phyloP scores from a whole-genome alignment of 495 filamentous ascomycete species.

The Aspergillus avenaceus region DNA sequence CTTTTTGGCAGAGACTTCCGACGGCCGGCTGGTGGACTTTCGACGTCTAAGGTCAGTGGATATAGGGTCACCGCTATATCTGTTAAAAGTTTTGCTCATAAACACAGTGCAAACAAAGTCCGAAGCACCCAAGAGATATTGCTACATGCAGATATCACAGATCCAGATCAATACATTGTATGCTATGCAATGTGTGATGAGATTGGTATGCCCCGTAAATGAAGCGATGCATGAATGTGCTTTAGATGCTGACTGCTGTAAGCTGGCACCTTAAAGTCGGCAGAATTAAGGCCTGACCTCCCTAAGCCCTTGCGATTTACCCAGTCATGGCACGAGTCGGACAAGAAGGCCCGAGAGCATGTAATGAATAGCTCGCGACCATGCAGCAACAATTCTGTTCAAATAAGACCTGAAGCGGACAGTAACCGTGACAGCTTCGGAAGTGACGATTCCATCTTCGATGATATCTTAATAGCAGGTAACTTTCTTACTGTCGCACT shows the following conservation, averaged over 20 bases:
- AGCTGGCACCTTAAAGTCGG: slow-evolving; percentile 71
- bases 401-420: slow-evolving; percentile 1
- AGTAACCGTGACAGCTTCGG: slow-evolving; percentile 44
- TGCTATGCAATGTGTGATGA: slow-evolving; percentile 86
- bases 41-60: slow-evolving; percentile 57
- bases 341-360: background rate
- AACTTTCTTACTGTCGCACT: background rate
- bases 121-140: slow-evolving; percentile 57
- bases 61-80: background rate
- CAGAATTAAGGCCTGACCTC: slow-evolving; percentile 59
- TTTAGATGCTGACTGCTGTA: slow-evolving; percentile 1
- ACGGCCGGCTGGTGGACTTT: slow-evolving; percentile 73
- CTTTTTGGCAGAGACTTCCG: slow-evolving; percentile 70
- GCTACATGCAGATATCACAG: slow-evolving; percentile 56
- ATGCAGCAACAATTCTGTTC: slow-evolving; percentile 4
- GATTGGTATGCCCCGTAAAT: slow-evolving; percentile 51
- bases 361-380: slow-evolving; percentile 5
- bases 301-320: slow-evolving; percentile 54
- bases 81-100: slow-evolving; percentile 5
- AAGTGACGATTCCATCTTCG: slow-evolving; percentile 53
- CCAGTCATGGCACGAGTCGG: background rate
- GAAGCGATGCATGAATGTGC: background rate
- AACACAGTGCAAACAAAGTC: slow-evolving; percentile 59
- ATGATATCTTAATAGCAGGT: slow-evolving; percentile 48
- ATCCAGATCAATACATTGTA: slow-evolving; percentile 52